Conservation (phyloP, 164 flowering plant species). For the Annona squamosa region DNA sequence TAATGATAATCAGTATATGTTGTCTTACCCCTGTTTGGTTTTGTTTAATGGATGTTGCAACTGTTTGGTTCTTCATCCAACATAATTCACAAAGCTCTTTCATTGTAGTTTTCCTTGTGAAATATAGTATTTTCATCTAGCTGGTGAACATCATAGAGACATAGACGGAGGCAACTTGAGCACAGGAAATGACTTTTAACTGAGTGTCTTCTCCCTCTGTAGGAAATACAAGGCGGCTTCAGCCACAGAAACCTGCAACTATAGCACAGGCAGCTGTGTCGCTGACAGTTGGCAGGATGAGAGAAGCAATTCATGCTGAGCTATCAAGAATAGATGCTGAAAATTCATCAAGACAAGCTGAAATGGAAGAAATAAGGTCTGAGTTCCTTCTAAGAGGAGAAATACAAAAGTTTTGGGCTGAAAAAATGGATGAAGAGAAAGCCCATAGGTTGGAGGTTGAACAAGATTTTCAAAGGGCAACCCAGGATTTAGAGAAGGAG, state of each 20-base stretch:
- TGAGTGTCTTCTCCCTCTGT: constrained; percentile 16
- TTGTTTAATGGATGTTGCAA: too few relatives aligned
- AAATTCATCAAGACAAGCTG: constrained; percentile 33
- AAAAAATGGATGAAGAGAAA: constrained; percentile 42
- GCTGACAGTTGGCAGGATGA: constrained; percentile 67
- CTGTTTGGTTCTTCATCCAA: neutral
- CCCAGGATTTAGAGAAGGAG: constrained; percentile 50
- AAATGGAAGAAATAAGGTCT: constrained; percentile 48
- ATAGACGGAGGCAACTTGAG: neutral
- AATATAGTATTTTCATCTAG: neutral
- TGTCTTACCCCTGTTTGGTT: too few relatives aligned
- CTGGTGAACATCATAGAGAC: neutral
- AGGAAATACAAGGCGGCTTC: constrained; percentile 79
- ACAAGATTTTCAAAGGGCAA: constrained; percentile 24
- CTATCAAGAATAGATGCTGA: constrained; percentile 63
- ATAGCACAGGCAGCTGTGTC: constrained; percentile 90
- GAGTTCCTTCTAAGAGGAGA: constrained; percentile 69
- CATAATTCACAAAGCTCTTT: too few relatives aligned
- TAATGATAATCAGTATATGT: too few relatives aligned
- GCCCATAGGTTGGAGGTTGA: constrained; percentile 34
- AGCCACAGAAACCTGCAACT: constrained; percentile 76
- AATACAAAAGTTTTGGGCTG: constrained; percentile 58
- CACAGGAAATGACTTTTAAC: neutral
- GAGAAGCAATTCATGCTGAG: constrained; percentile 45
- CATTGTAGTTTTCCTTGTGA: neutral